Conservation (phyloP, 331 rosid species). For the Acacia pycnantha region DNA sequence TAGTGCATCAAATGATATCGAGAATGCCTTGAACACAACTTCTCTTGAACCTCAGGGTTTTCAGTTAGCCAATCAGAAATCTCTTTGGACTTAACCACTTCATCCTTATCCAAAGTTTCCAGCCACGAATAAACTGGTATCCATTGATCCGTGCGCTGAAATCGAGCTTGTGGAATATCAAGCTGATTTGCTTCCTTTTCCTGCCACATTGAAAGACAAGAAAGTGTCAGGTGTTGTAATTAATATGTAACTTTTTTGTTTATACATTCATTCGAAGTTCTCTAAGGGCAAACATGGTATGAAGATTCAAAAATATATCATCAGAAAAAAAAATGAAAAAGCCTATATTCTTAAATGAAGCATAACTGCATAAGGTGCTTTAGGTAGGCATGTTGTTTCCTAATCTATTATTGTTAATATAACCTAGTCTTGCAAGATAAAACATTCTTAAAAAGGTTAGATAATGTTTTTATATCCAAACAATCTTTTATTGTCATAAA, state of each 20-base stretch:
- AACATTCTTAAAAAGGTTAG: not conserved
- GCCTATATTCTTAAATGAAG: not conserved
- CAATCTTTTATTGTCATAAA: not conserved
- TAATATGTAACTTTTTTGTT: not conserved
- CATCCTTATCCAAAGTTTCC: conserved; percentile 74
- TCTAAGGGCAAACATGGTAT: not conserved
- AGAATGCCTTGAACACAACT: conserved; percentile 88
- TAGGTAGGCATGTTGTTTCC: conserved; percentile 4
- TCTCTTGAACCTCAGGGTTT: conserved; percentile 75
- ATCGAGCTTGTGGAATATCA: conserved; percentile 77
- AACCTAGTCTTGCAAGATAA: not conserved
- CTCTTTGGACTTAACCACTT: conserved; percentile 90
- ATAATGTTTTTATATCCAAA: not conserved
- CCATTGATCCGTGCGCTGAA: conserved; percentile 93
- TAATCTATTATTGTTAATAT: not conserved
- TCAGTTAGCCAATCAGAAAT: conserved; percentile 82
- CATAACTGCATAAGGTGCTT: not conserved
- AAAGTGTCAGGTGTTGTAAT: not conserved
- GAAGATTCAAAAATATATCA: not conserved
- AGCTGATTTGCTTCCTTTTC: conserved; percentile 54
- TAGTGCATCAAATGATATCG: conserved; percentile 91
- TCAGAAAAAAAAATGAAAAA: not conserved
- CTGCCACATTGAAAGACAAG: conserved; percentile 43
- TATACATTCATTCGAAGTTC: not conserved
- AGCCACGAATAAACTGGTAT: conserved; percentile 89